Conservation (phyloP, 2,329 filamentous ascomycete species). For the Beauveria brongniartii region DNA sequence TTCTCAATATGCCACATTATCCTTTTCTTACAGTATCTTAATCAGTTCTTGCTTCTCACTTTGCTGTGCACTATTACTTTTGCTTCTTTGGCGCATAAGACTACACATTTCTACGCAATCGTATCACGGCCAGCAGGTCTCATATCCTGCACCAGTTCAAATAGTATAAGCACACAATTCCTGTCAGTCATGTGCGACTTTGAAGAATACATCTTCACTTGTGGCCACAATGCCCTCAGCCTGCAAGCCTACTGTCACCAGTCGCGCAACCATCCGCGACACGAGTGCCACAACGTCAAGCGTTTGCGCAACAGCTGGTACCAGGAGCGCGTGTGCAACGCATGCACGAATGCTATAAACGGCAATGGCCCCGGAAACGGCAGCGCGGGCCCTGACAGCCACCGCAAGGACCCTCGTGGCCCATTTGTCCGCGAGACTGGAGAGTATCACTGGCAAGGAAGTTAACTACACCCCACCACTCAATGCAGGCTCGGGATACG, state of each 20-base stretch:
- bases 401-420: not conserved
- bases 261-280: conserved; percentile 62
- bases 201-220: conserved; percentile 61
- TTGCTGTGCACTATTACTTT: not conserved
- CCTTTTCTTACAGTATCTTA: not conserved
- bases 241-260: conserved; percentile 66
- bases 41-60: not conserved
- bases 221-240: conserved; percentile 50
- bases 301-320: conserved; percentile 53
- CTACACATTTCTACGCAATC: not conserved
- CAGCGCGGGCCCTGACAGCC: not conserved
- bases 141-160: not conserved
- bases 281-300: conserved; percentile 62
- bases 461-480: too few relatives aligned
- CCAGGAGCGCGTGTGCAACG: conserved; percentile 26
- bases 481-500: too few relatives aligned
- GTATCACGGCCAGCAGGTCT: not conserved
- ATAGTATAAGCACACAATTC: too few relatives aligned
- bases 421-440: not conserved
- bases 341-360: not conserved
- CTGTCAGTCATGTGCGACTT: conserved; percentile 50
- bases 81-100: not conserved
- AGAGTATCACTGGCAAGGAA: not conserved
- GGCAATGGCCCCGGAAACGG: not conserved
- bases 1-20: not conserved